These are phyloP conservation scores for Alnus rubra DNA, from an alignment of 306 rosid genomes.

Conservation along the genomic window DNA sequence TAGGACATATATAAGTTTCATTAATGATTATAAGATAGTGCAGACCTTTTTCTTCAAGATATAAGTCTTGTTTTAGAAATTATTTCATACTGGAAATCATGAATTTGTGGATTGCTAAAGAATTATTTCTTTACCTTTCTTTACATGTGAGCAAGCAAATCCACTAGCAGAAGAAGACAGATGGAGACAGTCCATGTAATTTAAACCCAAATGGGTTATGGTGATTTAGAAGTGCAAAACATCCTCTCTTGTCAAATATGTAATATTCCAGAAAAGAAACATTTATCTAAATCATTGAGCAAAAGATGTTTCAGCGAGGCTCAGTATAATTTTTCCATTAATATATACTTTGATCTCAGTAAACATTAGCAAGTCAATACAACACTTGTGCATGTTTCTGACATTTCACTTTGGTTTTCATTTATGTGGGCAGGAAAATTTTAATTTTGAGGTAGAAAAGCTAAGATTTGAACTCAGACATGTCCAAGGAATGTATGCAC, in stretches of 20 bases:
- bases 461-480: conserved; percentile 85
- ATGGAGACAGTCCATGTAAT: not conserved
- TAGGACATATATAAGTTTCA: not conserved
- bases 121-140: conserved; percentile 14
- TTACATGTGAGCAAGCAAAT: not conserved
- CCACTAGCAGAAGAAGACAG: not conserved
- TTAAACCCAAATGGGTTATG: not conserved
- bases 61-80: not conserved
- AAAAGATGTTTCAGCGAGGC: not conserved
- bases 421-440: conserved; percentile 53
- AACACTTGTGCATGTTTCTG: not conserved
- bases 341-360: not conserved
- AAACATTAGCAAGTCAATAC: not conserved
- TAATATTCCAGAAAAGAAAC: not conserved
- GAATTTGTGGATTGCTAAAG: not conserved
- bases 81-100: not conserved
- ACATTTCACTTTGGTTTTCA: conserved; percentile 8
- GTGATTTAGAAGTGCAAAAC: not conserved
- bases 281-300: not conserved
- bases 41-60: not conserved
- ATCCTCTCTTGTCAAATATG: not conserved
- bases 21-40: not conserved
- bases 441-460: conserved; percentile 80
- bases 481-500: conserved; percentile 80
- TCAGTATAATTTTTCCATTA: not conserved